phyloP scores from a whole-genome alignment of 2,329 filamentous ascomycete species.

The Scedosporium dehoogii region DNA sequence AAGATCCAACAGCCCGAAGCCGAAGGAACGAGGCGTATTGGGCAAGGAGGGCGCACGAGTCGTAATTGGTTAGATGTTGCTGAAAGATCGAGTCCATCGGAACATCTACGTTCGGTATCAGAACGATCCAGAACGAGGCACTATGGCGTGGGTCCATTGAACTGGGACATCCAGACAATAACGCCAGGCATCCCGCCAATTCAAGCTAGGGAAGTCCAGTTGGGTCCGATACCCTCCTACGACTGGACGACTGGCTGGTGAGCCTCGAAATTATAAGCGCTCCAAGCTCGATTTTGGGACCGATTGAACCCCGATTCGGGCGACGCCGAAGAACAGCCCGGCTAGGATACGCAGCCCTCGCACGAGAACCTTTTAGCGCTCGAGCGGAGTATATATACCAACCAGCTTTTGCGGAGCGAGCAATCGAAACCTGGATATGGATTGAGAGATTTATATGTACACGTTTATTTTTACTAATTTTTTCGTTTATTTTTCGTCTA shows the following conservation, averaged over 20 bases:
- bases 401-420: too few species aligned
- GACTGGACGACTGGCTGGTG: not conserved
- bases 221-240: not conserved
- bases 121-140: too few species aligned
- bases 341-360: too few species aligned
- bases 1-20: conserved; percentile 83
- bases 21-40: conserved; percentile 83
- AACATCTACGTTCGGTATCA: too few species aligned
- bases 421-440: too few species aligned
- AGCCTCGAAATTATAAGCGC: not conserved
- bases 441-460: not conserved
- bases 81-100: too few species aligned
- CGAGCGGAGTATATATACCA: too few species aligned
- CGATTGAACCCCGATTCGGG: not conserved
- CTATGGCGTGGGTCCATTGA: too few species aligned
- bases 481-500: not conserved
- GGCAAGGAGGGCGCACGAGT: conserved; percentile 91
- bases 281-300: not conserved
- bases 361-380: too few species aligned
- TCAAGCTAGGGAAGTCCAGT: not conserved
- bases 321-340: not conserved
- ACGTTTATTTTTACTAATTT: not conserved
- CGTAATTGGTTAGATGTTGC: conserved; percentile 48
- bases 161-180: too few species aligned
- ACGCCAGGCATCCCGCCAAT: too few species aligned